Evolutionary conservation across 495 filamentous ascomycete species (phyloP), one percentile per base, ranked within the genome.

Genomic region (Amorphotheca resinae): DNA sequence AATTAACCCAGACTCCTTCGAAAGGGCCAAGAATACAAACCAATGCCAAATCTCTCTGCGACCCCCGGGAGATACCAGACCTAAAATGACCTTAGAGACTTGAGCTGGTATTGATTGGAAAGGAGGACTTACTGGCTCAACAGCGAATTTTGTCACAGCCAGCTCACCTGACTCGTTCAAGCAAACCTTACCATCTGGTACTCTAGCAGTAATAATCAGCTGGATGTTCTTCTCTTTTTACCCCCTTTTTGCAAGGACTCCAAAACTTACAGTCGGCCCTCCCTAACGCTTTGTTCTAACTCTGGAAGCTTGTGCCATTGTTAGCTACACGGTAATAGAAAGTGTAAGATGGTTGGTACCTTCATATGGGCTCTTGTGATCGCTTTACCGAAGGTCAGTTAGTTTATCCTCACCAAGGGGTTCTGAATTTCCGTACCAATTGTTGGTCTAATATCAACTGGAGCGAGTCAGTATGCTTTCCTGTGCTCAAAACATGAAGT

Each of bases 361-460:
- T 84, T 91, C 91, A 98, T 98, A 56, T 95, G 93, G 12, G 91
- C 91, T 53, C 81, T 82, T 17, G 91, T 98, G 25, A 98, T 73
- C 7, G 91, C 72, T 58, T 30, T 16, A n/a, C 11, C 1, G 20
- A 37, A 28, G 16, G 14, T 40, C 16, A 20, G 40, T 48, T 38
- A 45, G 39, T 32, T 42, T 6, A 32, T 28, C 12, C 17, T 22
- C n/a, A 21, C 11, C 9, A 9, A 38, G 33, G 32, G 15, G 18
- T 17, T 17, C 5, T 11, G 25, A 28, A 32, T 36, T 36, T 14
- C 21, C 52, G 21, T 38, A 58, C 55, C 83, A 66, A 98, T 98
- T 0, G 91, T 95, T 17, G 91, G 91, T 35, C 89, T 74, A 48
- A 96, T 84, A 53, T 98, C 89, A 23, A 88, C 68, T 73, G 56